Evolutionary conservation across 2,329 filamentous ascomycete genomes (phyloP).

Genomic region (Ophiostoma perfectum): DNA sequence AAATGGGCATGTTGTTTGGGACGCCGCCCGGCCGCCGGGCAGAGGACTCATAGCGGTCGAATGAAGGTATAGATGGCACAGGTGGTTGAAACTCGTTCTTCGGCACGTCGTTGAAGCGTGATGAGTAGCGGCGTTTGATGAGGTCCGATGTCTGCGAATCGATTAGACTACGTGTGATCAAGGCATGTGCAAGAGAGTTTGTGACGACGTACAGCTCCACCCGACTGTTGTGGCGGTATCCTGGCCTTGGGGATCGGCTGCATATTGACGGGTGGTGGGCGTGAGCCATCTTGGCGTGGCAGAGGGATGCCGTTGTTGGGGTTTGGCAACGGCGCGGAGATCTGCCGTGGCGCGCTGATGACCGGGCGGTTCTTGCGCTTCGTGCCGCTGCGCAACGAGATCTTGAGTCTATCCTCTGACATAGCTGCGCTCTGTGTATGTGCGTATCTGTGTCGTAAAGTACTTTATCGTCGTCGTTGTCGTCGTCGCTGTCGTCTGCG

Average conservation of each 20-base stretch:
- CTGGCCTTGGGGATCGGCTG: conserved; percentile 37
- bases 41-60: conserved; percentile 51
- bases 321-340: conserved; percentile 55
- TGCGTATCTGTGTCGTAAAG: neutral
- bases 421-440: conserved; percentile 36
- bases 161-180: no score
- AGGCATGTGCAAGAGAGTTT: no score
- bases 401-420: conserved; percentile 58
- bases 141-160: conserved; percentile 63
- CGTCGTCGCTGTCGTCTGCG: neutral
- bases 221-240: conserved; percentile 39
- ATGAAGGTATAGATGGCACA: conserved; percentile 61
- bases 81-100: conserved; percentile 71
- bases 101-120: conserved; percentile 76
- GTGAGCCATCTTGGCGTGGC: conserved; percentile 25
- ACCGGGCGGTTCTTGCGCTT: conserved; percentile 57
- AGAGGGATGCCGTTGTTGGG: conserved; percentile 36
- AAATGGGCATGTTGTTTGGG: conserved; percentile 47
- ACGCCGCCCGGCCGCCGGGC: conserved; percentile 37
- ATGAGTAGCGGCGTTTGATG: conserved; percentile 91
- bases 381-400: conserved; percentile 56
- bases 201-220: conserved; percentile 47
- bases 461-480: neutral
- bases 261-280: conserved; percentile 31
- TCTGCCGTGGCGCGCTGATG: conserved; percentile 59